Percentiles rank a stretch among this genome's conserved stretches.
Evolutionary conservation across 805 yeast species (phyloP).

Genomic region (Kurtzmaniella fragi): DNA sequence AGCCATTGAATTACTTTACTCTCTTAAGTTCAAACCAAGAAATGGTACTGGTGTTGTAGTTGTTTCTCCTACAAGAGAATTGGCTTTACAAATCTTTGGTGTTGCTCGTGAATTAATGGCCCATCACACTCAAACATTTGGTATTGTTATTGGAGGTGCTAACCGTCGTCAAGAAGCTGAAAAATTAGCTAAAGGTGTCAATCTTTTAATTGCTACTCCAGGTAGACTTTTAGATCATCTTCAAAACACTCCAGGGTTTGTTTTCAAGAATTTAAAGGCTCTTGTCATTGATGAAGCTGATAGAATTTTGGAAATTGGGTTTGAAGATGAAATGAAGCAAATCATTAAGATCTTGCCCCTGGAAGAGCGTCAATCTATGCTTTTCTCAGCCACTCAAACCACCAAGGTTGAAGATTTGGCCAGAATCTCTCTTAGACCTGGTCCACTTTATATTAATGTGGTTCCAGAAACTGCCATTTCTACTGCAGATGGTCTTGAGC

Average conservation of each 20-base stretch:
- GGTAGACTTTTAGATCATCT: slow-evolving; percentile 95
- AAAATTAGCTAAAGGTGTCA: slow-evolving; percentile 89
- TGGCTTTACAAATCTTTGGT: slow-evolving; percentile 95
- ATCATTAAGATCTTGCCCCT: slow-evolving; percentile 90
- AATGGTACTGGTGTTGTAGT: slow-evolving; percentile 97
- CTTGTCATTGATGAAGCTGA: slow-evolving; percentile 97
- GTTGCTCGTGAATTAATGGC: slow-evolving; percentile 94
- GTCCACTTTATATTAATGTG: slow-evolving; percentile 91
- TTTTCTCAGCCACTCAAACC: slow-evolving; percentile 98
- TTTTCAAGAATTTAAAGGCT: slow-evolving; percentile 91
- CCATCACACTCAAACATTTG: slow-evolving; percentile 87
- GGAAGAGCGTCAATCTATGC: slow-evolving; percentile 92
- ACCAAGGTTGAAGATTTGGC: slow-evolving; percentile 98
- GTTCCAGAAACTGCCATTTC: slow-evolving; percentile 78
- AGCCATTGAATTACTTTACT: slow-evolving; percentile 86
- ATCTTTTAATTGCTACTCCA: slow-evolving; percentile 92
- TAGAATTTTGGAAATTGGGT: slow-evolving; percentile 94
- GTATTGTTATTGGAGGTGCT: slow-evolving; percentile 97
- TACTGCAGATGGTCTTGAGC: slow-evolving; percentile 96
- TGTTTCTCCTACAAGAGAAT: slow-evolving; percentile 95
- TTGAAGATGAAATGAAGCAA: slow-evolving; percentile 98
- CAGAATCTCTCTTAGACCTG: slow-evolving; percentile 88
- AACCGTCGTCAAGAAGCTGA: slow-evolving; percentile 97
- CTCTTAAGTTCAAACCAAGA: slow-evolving; percentile 92
- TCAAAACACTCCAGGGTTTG: slow-evolving; percentile 91